These are phyloP conservation scores for Craterostigma plantagineum DNA, from an alignment of 257 asterid genomes.

Conservation along the genomic window DNA sequence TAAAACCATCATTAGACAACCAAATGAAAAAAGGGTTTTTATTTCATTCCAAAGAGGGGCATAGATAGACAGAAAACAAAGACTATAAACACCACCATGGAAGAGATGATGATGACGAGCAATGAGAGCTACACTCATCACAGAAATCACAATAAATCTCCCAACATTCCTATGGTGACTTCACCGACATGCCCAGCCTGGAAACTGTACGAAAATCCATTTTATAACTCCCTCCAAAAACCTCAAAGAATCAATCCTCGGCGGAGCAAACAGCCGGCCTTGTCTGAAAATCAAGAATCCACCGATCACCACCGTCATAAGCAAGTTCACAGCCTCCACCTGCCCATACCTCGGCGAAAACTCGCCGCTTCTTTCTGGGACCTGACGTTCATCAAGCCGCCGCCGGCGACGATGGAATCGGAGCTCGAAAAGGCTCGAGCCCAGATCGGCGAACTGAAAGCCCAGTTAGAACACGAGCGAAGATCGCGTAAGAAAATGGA, in stretches of 20 bases:
- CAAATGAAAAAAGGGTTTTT: not conserved
- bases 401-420: constrained; percentile 37
- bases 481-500: constrained; percentile 38
- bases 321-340: constrained; percentile 54
- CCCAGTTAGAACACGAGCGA: constrained; percentile 29
- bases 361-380: constrained; percentile 71
- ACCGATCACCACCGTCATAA: constrained; percentile 3
- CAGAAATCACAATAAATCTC: constrained; percentile 7
- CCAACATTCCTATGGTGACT: constrained; percentile 12
- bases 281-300: constrained; percentile 2
- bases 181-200: constrained; percentile 32
- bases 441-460: constrained; percentile 21
- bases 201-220: constrained; percentile 81
- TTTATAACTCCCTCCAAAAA: constrained; percentile 19
- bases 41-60: not conserved
- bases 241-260: constrained; percentile 6
- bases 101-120: constrained; percentile 44
- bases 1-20: not conserved
- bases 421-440: constrained; percentile 35
- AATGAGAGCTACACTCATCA: constrained; percentile 16
- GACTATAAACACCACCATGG: constrained; percentile 9
- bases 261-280: constrained; percentile 1
- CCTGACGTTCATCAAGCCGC: constrained; percentile 38
- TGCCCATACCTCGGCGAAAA: constrained; percentile 52
- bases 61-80: not conserved